Evolutionary conservation across 352 stramenopile species (phyloP), one percentile per base, ranked within the genome.

Genomic region (Phytopythium chamaehyphon): DNA sequence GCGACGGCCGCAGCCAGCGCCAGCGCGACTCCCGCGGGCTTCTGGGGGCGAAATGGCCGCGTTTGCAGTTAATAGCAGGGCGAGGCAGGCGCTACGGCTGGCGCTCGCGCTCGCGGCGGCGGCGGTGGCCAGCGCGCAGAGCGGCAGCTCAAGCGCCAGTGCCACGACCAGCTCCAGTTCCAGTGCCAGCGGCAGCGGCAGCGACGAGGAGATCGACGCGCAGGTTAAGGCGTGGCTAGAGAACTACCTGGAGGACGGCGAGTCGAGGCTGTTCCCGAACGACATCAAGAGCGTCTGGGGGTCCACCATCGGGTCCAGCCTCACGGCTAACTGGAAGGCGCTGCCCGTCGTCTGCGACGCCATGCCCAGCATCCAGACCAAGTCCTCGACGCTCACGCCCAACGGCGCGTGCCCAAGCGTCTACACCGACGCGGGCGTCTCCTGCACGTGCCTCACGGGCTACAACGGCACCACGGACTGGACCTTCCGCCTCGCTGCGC

Each of bases 231-330:
- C 65, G 19, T 83, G 71, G 69, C 66, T 83, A 2, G 51, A 66
- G 16, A 83, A 79, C 49, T 83, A 83, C 57, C 51, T 83, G 47
- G 52, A 69, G 18, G 71, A 83, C 46, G 71, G 71, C 40, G 71
- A 83, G 61, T 77, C 71, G 54, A 58, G 71, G 12, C 61, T 79
- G 12, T 79, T 83, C 59, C 57, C 64, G n/a, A 79, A 76, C 53
- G 71, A 83, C 44, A 75, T 83, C 57, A 83, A 83, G 56, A 67
- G 57, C 36, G 63, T 83, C 5, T 83, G 71, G 66, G 66, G 61
- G 26, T 61, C 50, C 55, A 68, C 69, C 21, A 83, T 83, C 54
- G 62, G 69, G 40, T 70, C 59, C 47, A 72, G 63, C 24, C 66
- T 83, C 38, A 77, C 66, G 28, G 65, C 64, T 47, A 82, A 82